Conservation (phyloP, 31 red algal species). For the Porphyra umbilicalis region DNA sequence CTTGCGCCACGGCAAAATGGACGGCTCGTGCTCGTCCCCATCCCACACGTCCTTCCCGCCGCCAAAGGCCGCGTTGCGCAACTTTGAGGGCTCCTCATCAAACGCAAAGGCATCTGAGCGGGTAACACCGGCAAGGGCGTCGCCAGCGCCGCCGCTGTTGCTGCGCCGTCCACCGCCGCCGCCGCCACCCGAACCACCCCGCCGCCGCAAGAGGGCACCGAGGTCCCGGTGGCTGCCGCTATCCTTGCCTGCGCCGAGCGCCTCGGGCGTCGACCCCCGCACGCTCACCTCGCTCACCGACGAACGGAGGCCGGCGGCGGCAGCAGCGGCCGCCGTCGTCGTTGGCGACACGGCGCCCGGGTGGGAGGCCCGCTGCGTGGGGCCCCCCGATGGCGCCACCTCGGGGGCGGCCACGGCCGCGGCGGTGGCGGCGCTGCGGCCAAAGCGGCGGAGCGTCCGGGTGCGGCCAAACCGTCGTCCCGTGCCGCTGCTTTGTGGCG, state of each 20-base stretch:
- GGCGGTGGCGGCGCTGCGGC: background rate
- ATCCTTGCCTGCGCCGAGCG: background rate
- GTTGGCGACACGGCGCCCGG: background rate
- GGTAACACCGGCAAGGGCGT: background rate
- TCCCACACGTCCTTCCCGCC: background rate
- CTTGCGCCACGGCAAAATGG: background rate
- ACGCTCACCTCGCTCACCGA: background rate
- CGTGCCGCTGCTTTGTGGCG: background rate
- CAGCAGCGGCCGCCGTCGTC: background rate
- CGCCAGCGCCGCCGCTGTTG: background rate
- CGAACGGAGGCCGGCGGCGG: background rate
- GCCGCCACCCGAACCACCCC: background rate
- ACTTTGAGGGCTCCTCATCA: background rate
- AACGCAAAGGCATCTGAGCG: background rate
- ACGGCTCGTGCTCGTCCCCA: background rate
- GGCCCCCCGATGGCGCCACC: background rate
- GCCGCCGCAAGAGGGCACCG: background rate
- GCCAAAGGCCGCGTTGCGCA: background rate
- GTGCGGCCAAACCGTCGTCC: background rate
- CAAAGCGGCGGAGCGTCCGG: background rate
- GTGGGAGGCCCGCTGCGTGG: background rate
- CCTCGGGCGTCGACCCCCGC: background rate
- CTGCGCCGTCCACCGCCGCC: no score
- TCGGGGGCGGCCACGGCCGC: background rate
- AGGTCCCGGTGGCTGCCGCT: background rate